These are phyloP conservation scores for Torulaspora maleeae DNA, from an alignment of 805 yeast species.

Conservation along the genomic window DNA sequence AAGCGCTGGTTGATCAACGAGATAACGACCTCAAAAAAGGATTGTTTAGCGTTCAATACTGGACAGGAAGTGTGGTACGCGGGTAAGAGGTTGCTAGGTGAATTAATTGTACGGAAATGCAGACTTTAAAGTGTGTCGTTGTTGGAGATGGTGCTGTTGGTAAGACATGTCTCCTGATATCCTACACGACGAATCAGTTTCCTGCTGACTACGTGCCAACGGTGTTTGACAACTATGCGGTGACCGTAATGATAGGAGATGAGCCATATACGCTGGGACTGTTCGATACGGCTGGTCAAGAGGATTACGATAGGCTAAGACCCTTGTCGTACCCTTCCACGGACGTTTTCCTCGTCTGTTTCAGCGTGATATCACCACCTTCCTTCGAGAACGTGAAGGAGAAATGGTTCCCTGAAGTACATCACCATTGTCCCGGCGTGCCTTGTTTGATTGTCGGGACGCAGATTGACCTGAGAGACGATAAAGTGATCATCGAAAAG, in stretches of 20 bases:
- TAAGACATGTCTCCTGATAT: constrained; percentile 90
- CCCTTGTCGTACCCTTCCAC: constrained; percentile 97
- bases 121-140: constrained; percentile 84
- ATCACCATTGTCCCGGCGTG: constrained; percentile 96
- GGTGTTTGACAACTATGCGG: constrained; percentile 95
- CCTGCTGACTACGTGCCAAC: constrained; percentile 99
- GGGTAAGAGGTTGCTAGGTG: background rate
- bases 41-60: background rate
- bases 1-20: constrained; percentile 5
- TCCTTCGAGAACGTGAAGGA: constrained; percentile 96
- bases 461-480: constrained; percentile 91
- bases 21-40: constrained; percentile 4
- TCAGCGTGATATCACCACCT: constrained; percentile 94
- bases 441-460: constrained; percentile 97
- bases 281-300: constrained; percentile 98
- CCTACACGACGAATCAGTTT: constrained; percentile 93
- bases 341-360: constrained; percentile 92
- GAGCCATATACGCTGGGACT: constrained; percentile 97
- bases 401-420: constrained; percentile 98
- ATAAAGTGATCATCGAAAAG: constrained; percentile 83
- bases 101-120: constrained; percentile 32
- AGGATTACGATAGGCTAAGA: constrained; percentile 95
- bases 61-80: background rate
- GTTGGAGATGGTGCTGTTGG: constrained; percentile 99
- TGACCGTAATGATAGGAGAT: constrained; percentile 93